phyloP scores from a whole-genome alignment of 1,284 basidiomycete genomes.

The Paramarasmius palmivorus region DNA sequence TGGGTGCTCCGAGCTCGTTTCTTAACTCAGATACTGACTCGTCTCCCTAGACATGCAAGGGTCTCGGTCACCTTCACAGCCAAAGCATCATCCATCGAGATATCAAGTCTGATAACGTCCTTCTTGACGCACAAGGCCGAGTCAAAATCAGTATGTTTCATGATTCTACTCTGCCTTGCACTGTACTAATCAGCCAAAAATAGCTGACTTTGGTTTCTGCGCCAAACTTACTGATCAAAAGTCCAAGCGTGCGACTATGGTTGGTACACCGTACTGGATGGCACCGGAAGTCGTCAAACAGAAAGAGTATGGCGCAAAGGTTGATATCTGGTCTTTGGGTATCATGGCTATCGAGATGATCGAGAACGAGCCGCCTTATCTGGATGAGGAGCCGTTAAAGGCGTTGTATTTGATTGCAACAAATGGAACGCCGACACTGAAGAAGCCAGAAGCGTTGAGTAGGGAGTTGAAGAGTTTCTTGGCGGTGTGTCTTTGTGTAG shows the following conservation, averaged over 20 bases:
- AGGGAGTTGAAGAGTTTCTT: constrained; percentile 94
- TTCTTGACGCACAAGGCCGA: constrained; percentile 88
- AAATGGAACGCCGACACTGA: constrained; percentile 96
- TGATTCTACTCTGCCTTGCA: background rate
- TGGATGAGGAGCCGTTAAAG: constrained; percentile 97
- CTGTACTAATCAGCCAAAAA: constrained; percentile 1
- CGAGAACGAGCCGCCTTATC: constrained; percentile 97
- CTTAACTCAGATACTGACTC: background rate
- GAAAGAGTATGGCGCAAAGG: constrained; percentile 98
- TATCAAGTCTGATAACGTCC: constrained; percentile 97
- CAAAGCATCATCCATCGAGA: constrained; percentile 98
- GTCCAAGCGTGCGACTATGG: constrained; percentile 98
- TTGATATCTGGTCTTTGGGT: constrained; percentile 98
- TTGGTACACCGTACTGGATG: constrained; percentile 99
- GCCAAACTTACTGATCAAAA: constrained; percentile 98
- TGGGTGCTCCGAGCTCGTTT: constrained; percentile 36
- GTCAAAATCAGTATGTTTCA: constrained; percentile 91
- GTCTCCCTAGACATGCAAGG: constrained; percentile 83
- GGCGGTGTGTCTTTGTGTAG: constrained; percentile 96
- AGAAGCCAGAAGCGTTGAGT: constrained; percentile 92
- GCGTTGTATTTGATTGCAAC: constrained; percentile 97
- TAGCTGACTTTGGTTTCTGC: constrained; percentile 98
- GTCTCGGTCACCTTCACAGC: constrained; percentile 89
- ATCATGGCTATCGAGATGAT: constrained; percentile 99
- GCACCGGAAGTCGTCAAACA: constrained; percentile 99